Evolutionary conservation across 805 yeast species (phyloP), one percentile per base, ranked within the genome.

Genomic region (Torulaspora gathmanii): DNA sequence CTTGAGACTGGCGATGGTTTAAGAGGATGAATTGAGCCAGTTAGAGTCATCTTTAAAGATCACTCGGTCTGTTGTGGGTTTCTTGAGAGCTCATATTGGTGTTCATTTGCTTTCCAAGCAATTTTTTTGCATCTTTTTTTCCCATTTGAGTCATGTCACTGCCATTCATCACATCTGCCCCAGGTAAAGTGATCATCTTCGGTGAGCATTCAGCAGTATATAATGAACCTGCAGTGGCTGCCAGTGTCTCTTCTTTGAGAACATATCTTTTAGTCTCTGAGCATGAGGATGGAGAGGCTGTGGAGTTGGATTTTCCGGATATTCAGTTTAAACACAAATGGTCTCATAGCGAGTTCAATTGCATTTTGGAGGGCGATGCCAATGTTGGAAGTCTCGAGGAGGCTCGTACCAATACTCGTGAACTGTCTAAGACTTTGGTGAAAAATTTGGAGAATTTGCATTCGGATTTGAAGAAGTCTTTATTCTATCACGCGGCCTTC

Each of bases 161-260:
- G 33, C 85, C 88, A 15, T 87, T 90, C 63, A 67, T 79, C 40
- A 86, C 88, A 1, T 86, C 96, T 43, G 93, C 99, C 1, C 99
- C 99, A 0, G 99, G 99, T 3, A 93, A 93, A 60, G 95, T 89
- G 36, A 93, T 93, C 55, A 73, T 93, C 28, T 93, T 90, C 64
- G 99, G 99, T 17, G 99, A 93, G 61, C 99, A 93, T 60, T 86
- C 97, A 6, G 98, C 95, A 1, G 99, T 93, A 0, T 86, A 86
- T 62, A 82, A 86, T 37, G 86, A 80, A 60, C 96, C 96, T 1
- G 98, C 97, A 10, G 86, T 93, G 42, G 98, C 99, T 1, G 97
- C 98, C 0, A 93, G 96, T 3, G 76, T 91, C 7, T 53, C 64
- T 8, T 83, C 93, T 5, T 70, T 93, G 46, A 76, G 96, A 57